These are phyloP conservation scores for Bonnemaisonia californica DNA, from an alignment of 31 red algal genomes.

Conservation along the genomic window DNA sequence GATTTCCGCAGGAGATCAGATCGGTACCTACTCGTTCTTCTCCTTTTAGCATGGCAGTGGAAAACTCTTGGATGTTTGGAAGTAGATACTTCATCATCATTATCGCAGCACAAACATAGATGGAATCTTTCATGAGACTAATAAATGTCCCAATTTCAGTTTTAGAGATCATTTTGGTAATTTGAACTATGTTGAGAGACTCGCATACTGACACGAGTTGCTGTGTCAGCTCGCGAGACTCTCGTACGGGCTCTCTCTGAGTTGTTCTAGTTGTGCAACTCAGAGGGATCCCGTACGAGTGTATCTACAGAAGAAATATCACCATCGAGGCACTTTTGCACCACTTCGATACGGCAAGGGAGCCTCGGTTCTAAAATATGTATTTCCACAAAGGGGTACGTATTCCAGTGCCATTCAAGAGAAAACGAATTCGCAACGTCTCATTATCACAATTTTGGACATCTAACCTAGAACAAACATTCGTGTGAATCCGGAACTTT, in stretches of 20 bases:
- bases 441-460: neutral
- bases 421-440: too few species aligned
- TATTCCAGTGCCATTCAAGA: too few species aligned
- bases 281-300: too few species aligned
- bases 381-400: neutral
- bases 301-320: neutral
- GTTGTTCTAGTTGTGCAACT: neutral
- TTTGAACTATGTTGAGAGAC: too few species aligned
- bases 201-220: too few species aligned
- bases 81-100: neutral
- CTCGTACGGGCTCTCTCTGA: too few species aligned
- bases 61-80: neutral
- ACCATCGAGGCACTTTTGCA: neutral
- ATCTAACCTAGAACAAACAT: neutral
- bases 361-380: neutral
- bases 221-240: too few species aligned
- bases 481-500: slow-evolving; percentile 6
- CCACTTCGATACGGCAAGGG: too few species aligned
- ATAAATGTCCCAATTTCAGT: too few species aligned
- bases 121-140: too few species aligned
- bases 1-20: neutral
- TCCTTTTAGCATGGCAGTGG: neutral
- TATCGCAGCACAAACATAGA: too few species aligned
- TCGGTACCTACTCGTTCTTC: neutral
- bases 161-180: too few species aligned